Conservation (phyloP, 805 yeast genomes). For the Osmozyma mogii region DNA sequence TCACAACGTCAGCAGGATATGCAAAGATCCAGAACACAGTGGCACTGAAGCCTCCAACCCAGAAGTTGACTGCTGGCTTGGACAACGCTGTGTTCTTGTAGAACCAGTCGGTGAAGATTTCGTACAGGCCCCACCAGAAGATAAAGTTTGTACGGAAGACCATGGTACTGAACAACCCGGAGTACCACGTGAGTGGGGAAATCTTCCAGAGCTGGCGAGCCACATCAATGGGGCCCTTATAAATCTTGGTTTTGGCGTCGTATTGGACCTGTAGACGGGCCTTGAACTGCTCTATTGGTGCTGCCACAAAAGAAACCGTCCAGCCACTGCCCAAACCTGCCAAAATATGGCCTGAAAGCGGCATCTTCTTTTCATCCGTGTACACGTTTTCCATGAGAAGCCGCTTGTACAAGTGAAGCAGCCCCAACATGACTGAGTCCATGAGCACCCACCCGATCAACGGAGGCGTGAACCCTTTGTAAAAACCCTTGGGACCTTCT, state of each 20-base stretch:
- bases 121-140: slow-evolving; percentile 94
- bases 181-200: slow-evolving; percentile 54
- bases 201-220: slow-evolving; percentile 47
- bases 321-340: slow-evolving; percentile 83
- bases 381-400: slow-evolving; percentile 59
- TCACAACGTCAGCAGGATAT: slow-evolving; percentile 82
- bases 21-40: slow-evolving; percentile 85
- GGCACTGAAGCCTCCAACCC: slow-evolving; percentile 89
- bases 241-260: slow-evolving; percentile 59
- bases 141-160: slow-evolving; percentile 80
- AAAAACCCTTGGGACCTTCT: slow-evolving; percentile 76
- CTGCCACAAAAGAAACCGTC: slow-evolving; percentile 94
- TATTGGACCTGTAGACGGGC: slow-evolving; percentile 88
- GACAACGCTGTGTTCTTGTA: slow-evolving; percentile 56
- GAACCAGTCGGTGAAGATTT: slow-evolving; percentile 64
- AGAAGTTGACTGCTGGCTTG: slow-evolving; percentile 69
- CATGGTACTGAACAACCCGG: slow-evolving; percentile 81
- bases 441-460: slow-evolving; percentile 87
- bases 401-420: slow-evolving; percentile 69
- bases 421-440: slow-evolving; percentile 90
- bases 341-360: slow-evolving; percentile 63
- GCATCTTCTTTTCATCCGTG: slow-evolving; percentile 53
- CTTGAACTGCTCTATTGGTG: slow-evolving; percentile 85
- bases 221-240: slow-evolving; percentile 78
- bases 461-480: slow-evolving; percentile 90